A percentile compares a stretch with the other conserved stretches of the same genome.
These are phyloP conservation scores for Aspergillus melleus DNA, from an alignment of 2,329 filamentous ascomycete genomes.

Conservation along the genomic window DNA sequence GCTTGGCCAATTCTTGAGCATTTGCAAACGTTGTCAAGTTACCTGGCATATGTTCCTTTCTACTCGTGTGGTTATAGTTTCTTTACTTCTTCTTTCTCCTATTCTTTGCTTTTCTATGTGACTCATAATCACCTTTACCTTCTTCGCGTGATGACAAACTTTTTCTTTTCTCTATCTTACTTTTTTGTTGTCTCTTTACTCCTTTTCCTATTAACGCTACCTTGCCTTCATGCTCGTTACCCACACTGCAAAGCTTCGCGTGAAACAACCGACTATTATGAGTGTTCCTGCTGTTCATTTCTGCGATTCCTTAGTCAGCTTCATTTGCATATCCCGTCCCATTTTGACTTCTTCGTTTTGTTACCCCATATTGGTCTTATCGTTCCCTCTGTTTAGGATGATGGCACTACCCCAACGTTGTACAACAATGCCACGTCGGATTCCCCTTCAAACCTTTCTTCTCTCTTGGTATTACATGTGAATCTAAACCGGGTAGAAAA, in stretches of 20 bases:
- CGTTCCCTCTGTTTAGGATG: not conserved
- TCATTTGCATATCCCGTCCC: not conserved
- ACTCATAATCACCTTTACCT: conserved; percentile 8
- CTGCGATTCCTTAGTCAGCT: not conserved
- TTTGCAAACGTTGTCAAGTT: conserved; percentile 37
- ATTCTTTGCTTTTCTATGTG: conserved; percentile 15
- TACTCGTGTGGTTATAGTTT: conserved; percentile 30
- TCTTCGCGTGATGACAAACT: not conserved
- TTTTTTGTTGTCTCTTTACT: not conserved
- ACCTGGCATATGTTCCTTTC: conserved; percentile 34
- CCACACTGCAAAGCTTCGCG: not conserved
- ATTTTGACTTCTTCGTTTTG: conserved; percentile 4
- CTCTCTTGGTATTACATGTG: not conserved
- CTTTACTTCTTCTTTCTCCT: conserved; percentile 7
- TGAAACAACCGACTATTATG: not conserved
- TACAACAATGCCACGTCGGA: not conserved
- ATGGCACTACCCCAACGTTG: not conserved
- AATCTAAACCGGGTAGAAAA: not conserved
- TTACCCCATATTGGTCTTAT: not conserved
- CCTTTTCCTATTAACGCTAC: not conserved
- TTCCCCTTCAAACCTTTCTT: not conserved
- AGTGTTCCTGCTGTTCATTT: conserved; percentile 3
- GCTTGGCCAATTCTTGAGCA: conserved; percentile 37
- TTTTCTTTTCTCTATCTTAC: not conserved
- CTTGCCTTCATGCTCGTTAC: not conserved